phyloP scores from a whole-genome alignment of 1,284 basidiomycete species.

The Tilletia setariae region DNA sequence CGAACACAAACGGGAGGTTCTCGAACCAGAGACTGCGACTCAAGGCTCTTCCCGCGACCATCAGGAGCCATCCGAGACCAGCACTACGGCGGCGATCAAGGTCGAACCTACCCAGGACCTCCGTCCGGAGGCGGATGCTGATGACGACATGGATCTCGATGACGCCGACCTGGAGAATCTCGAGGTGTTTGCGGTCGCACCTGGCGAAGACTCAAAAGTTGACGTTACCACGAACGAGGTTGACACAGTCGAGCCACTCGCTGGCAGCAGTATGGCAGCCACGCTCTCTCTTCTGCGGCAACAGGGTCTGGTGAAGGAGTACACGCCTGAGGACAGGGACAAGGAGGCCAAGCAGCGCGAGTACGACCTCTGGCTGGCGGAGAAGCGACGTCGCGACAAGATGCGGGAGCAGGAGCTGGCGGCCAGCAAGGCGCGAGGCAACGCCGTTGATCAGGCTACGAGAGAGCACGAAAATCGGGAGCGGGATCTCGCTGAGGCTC shows the following conservation, averaged over 20 bases:
- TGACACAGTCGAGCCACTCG: constrained; percentile 26
- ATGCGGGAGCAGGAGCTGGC: constrained; percentile 76
- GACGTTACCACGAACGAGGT: constrained; percentile 57
- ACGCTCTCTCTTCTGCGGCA: constrained; percentile 83
- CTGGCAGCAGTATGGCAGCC: constrained; percentile 68
- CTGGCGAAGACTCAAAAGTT: constrained; percentile 40
- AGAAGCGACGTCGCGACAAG: constrained; percentile 71
- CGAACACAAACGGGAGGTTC: constrained; percentile 60
- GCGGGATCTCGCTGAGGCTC: constrained; percentile 85
- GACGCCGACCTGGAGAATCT: constrained; percentile 7
- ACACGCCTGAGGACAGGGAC: constrained; percentile 67
- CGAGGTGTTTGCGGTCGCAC: not conserved
- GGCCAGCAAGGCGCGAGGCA: constrained; percentile 42
- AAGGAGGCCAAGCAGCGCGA: constrained; percentile 79
- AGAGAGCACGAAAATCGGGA: constrained; percentile 90
- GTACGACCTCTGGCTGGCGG: constrained; percentile 84
- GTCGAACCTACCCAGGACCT: not conserved
- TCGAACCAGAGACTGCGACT: not conserved
- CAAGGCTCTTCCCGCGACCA: too few species aligned
- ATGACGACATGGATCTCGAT: constrained; percentile 7
- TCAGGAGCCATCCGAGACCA: not conserved
- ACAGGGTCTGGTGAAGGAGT: constrained; percentile 77
- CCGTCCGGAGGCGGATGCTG: not conserved
- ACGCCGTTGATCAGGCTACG: constrained; percentile 78
- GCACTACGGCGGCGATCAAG: not conserved